phyloP scores from a whole-genome alignment of 371 early-diverging fungal genomes.

The Mucor velutinosus region DNA sequence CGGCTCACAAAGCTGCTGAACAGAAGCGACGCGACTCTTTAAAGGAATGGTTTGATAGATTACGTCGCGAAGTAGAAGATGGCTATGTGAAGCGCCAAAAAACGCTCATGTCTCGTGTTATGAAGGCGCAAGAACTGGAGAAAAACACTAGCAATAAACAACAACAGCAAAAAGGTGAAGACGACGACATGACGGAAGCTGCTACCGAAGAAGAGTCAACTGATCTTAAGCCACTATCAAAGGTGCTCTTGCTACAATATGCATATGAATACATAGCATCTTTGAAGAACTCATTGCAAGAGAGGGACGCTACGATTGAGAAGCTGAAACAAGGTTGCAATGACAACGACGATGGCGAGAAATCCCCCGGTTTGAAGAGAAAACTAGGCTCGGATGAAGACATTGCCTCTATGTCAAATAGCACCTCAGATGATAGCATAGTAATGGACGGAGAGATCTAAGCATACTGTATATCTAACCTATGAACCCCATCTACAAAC shows the following conservation, averaged over 20 bases:
- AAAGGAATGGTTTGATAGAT: conserved; percentile 81
- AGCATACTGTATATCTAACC: background rate
- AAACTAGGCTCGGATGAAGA: background rate
- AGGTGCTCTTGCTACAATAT: conserved; percentile 50
- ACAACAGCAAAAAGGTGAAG: background rate
- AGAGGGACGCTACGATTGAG: conserved; percentile 30
- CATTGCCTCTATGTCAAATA: background rate
- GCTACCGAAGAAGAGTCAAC: conserved; percentile 9
- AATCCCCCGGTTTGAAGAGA: background rate
- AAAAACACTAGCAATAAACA: background rate
- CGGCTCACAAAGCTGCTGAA: conserved; percentile 91
- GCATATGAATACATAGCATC: conserved; percentile 63
- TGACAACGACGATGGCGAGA: background rate
- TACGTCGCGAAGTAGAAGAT: conserved; percentile 72
- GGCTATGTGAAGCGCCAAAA: conserved; percentile 52
- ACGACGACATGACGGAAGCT: conserved; percentile 11
- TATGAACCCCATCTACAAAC: background rate
- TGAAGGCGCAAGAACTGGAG: conserved; percentile 28
- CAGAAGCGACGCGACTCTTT: conserved; percentile 90
- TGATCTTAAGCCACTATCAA: conserved; percentile 45
- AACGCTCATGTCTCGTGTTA: conserved; percentile 25
- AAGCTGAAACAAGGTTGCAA: background rate
- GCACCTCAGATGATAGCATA: background rate
- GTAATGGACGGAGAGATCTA: background rate
- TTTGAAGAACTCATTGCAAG: conserved; percentile 37